Conservation (phyloP, 208 protist genomes). For the Naegleria gruberi region DNA sequence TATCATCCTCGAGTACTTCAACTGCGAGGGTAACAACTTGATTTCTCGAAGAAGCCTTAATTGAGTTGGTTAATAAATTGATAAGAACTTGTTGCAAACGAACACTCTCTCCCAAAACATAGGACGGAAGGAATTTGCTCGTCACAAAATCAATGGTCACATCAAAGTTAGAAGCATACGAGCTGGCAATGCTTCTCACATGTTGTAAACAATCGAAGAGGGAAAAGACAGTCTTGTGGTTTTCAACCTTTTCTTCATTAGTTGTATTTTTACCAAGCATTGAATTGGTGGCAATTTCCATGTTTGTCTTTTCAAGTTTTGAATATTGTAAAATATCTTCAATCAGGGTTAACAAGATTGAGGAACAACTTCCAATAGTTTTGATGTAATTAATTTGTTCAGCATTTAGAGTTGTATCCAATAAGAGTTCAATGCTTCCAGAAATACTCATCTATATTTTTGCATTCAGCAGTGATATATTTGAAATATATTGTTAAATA, state of each 20-base stretch:
- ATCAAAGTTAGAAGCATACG: background rate
- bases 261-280: background rate
- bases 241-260: background rate
- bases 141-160: background rate
- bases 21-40: background rate
- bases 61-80: background rate
- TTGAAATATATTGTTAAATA: background rate
- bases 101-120: background rate
- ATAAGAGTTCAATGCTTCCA: background rate
- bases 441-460: background rate
- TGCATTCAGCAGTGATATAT: background rate
- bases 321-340: slow-evolving; percentile 1
- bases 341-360: background rate
- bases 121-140: background rate
- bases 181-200: background rate
- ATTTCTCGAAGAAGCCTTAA: background rate
- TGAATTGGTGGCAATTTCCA: background rate
- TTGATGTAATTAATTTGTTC: background rate
- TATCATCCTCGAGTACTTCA: background rate
- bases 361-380: background rate
- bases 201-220: background rate
- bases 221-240: background rate
- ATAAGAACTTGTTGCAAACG: background rate
- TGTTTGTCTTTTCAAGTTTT: background rate
- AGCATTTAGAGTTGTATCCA: background rate